A percentile compares a stretch with the other conserved stretches of the same genome.
Evolutionary conservation across 2,329 filamentous ascomycete genomes (phyloP).

Genomic region (Dendryphion nanum): DNA sequence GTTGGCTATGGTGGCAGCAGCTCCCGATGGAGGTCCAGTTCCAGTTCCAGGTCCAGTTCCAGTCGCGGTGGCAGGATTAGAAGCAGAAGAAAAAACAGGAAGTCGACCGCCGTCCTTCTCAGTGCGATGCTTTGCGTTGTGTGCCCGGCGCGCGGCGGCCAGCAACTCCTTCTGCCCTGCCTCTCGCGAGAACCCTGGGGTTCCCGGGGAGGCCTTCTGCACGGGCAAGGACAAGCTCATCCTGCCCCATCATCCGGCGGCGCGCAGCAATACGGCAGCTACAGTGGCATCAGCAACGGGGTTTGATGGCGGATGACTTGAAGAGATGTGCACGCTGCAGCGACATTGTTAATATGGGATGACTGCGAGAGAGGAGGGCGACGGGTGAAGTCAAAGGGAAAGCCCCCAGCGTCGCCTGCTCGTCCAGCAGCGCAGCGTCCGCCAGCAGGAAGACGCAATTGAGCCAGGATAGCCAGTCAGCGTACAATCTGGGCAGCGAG

Average conservation of each 20-base stretch:
- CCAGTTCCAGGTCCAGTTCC: no score
- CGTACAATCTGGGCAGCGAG: slow-evolving; percentile 2
- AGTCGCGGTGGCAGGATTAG: no score
- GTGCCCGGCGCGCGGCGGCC: slow-evolving; percentile 23
- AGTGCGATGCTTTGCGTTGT: slow-evolving; percentile 24
- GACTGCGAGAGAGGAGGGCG: slow-evolving; percentile 12
- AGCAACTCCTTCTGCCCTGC: slow-evolving; percentile 24
- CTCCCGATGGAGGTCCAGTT: no score
- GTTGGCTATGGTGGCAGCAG: no score
- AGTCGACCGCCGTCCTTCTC: slow-evolving; percentile 17
- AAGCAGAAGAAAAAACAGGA: no score
- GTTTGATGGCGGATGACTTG: slow-evolving; percentile 18
- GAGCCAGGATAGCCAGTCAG: slow-evolving; percentile 15
- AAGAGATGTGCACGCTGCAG: slow-evolving; percentile 21
- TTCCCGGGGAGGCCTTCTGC: slow-evolving; percentile 25
- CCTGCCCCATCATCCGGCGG: slow-evolving; percentile 31
- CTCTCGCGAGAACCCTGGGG: slow-evolving; percentile 25
- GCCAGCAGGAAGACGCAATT: slow-evolving; percentile 19
- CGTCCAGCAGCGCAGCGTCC: no score
- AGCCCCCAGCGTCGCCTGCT: slow-evolving; percentile 11
- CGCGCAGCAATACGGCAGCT: slow-evolving; percentile 16
- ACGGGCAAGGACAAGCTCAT: slow-evolving; percentile 36
- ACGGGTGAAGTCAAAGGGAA: slow-evolving; percentile 22
- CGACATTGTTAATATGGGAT: slow-evolving; percentile 24
- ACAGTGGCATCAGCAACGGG: slow-evolving; percentile 16